Percentiles rank a stretch among this genome's conserved stretches.
These are phyloP conservation scores for Nicotiana paniculata DNA, from an alignment of 257 asterid species.

Conservation along the genomic window DNA sequence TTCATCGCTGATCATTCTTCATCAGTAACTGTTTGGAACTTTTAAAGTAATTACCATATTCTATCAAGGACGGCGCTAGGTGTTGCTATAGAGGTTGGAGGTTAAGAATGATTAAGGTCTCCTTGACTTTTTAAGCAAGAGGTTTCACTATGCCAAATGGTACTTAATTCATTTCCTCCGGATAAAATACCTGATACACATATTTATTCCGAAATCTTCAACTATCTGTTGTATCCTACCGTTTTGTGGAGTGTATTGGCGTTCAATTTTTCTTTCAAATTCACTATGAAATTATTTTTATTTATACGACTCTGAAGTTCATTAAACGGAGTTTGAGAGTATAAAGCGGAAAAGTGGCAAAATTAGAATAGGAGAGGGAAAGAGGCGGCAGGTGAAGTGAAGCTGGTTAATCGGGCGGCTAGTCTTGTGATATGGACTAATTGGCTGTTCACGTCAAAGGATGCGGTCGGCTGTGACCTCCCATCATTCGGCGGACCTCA, in stretches of 20 bases:
- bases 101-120: not conserved
- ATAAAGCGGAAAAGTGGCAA: not conserved
- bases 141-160: too few species aligned
- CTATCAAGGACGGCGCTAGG: constrained; percentile 11
- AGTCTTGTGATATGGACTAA: constrained; percentile 29
- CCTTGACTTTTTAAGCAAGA: not conserved
- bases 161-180: too few species aligned
- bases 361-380: not conserved
- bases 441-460: constrained; percentile 25
- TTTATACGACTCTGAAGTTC: too few species aligned
- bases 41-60: not conserved
- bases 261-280: too few species aligned
- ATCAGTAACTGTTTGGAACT: not conserved
- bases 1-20: not conserved
- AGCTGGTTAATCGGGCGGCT: constrained; percentile 24
- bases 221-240: too few species aligned
- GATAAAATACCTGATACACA: too few species aligned
- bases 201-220: too few species aligned
- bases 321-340: not conserved
- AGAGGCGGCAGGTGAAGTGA: not conserved
- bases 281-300: too few species aligned
- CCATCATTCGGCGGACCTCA: constrained; percentile 51
- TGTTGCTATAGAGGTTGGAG: not conserved
- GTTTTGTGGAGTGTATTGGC: too few species aligned
- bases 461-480: constrained; percentile 45